Percentiles rank a stretch among this genome's conserved stretches.
phyloP scores from a whole-genome alignment of 352 stramenopile genomes.

The Pythium oligandrum region DNA sequence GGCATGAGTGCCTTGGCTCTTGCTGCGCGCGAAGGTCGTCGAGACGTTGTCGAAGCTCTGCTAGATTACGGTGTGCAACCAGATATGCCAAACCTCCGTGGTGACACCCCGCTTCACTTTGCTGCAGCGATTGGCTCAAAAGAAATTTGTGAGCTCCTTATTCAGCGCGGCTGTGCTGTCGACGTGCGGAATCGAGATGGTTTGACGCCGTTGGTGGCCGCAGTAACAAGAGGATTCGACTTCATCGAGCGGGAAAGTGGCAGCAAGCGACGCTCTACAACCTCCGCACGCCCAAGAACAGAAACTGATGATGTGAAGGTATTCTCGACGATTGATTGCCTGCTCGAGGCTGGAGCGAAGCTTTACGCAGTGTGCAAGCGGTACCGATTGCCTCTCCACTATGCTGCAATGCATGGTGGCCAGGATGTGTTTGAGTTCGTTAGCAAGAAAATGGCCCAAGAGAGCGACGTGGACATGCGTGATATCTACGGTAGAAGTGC shows the following conservation, averaged over 20 bases:
- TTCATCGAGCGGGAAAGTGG: background rate
- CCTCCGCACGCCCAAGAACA: constrained; percentile 15
- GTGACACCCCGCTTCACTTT: constrained; percentile 79
- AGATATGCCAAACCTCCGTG: constrained; percentile 56
- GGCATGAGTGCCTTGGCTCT: constrained; percentile 74
- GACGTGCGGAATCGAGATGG: constrained; percentile 66
- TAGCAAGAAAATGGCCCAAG: constrained; percentile 36
- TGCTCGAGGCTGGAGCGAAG: constrained; percentile 62
- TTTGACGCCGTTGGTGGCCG: constrained; percentile 75
- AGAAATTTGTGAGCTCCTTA: constrained; percentile 57
- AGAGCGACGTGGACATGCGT: constrained; percentile 35
- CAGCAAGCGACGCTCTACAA: constrained; percentile 2
- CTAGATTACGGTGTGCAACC: constrained; percentile 75
- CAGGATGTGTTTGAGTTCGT: constrained; percentile 53
- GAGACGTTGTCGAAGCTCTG: constrained; percentile 72
- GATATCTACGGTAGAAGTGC: constrained; percentile 73
- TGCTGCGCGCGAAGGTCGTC: constrained; percentile 57
- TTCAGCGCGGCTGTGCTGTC: constrained; percentile 65
- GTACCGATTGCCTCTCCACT: constrained; percentile 73
- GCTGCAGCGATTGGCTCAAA: constrained; percentile 58
- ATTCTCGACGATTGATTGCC: constrained; percentile 65
- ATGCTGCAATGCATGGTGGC: constrained; percentile 63
- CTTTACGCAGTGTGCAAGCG: constrained; percentile 54
- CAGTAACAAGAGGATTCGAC: constrained; percentile 39
- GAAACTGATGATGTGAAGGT: constrained; percentile 49